Percentiles rank a stretch among this genome's conserved stretches.
Conservation (phyloP, 2,329 filamentous ascomycete genomes). For the Thielaviopsis musarum region DNA sequence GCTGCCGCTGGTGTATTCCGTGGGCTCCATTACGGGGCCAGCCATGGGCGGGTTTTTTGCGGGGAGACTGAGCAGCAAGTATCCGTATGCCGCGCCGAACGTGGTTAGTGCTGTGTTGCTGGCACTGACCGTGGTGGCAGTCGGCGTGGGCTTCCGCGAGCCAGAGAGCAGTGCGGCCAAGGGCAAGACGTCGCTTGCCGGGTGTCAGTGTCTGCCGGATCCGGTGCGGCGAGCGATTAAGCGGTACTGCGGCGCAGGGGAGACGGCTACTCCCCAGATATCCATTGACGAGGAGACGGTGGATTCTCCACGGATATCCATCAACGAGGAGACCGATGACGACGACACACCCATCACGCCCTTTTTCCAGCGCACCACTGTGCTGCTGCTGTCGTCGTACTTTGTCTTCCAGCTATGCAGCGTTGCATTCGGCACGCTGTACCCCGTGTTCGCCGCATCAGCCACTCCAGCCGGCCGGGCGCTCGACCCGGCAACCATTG, state of each 20-base stretch:
- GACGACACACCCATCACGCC: neutral
- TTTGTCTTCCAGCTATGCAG: slow-evolving; percentile 89
- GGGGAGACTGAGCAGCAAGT: slow-evolving; percentile 39
- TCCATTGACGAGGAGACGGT: no score
- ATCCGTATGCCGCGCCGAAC: slow-evolving; percentile 78
- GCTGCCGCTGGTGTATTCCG: slow-evolving; percentile 85
- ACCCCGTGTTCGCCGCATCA: slow-evolving; percentile 78
- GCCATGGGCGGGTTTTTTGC: slow-evolving; percentile 78
- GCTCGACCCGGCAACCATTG: slow-evolving; percentile 64
- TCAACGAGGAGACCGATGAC: neutral
- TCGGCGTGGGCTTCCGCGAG: slow-evolving; percentile 73
- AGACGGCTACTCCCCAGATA: no score
- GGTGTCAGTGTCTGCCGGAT: neutral
- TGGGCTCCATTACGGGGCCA: slow-evolving; percentile 85
- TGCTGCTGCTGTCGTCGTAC: slow-evolving; percentile 70
- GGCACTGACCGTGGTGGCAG: slow-evolving; percentile 51
- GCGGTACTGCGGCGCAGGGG: no score
- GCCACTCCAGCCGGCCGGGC: slow-evolving; percentile 58
- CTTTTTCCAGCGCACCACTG: slow-evolving; percentile 62
- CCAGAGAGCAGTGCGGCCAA: slow-evolving; percentile 24
- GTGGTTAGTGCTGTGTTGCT: slow-evolving; percentile 59
- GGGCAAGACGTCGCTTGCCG: neutral
- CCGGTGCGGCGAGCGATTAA: no score
- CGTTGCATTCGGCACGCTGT: slow-evolving; percentile 87
- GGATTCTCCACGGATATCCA: no score